These are phyloP conservation scores for Solanum peruvianum DNA, from an alignment of 257 asterid genomes.

Conservation along the genomic window DNA sequence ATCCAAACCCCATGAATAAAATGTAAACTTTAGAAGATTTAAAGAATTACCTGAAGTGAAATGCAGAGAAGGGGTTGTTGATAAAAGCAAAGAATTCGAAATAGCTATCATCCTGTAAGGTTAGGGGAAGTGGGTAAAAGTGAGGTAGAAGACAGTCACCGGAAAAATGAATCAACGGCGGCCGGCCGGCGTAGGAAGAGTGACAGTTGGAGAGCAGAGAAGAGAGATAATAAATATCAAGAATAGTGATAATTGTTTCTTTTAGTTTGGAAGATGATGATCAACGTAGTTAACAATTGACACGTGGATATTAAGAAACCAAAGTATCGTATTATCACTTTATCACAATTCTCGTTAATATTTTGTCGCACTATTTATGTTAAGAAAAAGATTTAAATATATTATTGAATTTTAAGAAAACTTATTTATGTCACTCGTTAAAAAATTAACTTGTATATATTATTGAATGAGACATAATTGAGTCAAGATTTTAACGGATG, in stretches of 20 bases:
- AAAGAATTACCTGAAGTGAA: not conserved
- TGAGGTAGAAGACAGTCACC: not conserved
- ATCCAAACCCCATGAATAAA: not conserved
- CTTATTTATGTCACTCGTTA: not conserved
- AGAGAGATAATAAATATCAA: not conserved
- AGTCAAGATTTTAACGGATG: too few relatives aligned
- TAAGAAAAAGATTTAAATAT: too few relatives aligned
- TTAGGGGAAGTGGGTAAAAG: not conserved
- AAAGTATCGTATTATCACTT: not conserved
- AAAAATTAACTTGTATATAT: too few relatives aligned
- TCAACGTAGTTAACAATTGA: not conserved
- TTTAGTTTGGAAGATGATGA: not conserved
- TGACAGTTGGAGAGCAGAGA: not conserved
- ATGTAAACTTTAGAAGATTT: not conserved
- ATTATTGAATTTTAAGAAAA: fast-evolving
- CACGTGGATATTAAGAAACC: not conserved
- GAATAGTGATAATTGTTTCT: not conserved
- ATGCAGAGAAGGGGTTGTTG: not conserved
- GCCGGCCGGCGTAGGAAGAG: not conserved
- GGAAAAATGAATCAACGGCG: not conserved
- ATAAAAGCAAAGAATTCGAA: not conserved
- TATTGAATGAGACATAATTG: not conserved
- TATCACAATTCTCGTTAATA: too few relatives aligned
- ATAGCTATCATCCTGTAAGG: not conserved
- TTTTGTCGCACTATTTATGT: too few relatives aligned